Evolutionary conservation across 73 alveolate genomes (phyloP).

Genomic region (Paramecium octaurelia): DNA sequence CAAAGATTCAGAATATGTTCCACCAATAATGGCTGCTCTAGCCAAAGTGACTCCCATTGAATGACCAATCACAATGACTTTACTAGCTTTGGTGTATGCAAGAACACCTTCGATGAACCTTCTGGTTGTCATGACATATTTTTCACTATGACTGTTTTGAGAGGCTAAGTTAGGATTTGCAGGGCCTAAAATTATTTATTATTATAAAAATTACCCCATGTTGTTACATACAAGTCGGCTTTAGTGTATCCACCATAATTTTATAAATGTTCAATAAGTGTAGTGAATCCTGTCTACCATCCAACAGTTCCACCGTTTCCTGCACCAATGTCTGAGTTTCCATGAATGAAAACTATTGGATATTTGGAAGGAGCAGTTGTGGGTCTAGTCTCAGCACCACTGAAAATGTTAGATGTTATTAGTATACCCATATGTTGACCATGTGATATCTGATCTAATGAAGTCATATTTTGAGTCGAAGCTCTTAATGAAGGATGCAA

Average conservation of each 20-base stretch:
- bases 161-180: conserved; percentile 45
- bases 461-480: background rate
- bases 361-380: conserved; percentile 5
- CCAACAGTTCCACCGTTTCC: conserved; percentile 66
- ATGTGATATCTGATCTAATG: conserved; percentile 33
- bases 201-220: conserved; percentile 63
- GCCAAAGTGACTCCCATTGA: conserved; percentile 68
- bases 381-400: conserved; percentile 48
- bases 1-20: background rate
- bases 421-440: conserved; percentile 21
- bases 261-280: conserved; percentile 55
- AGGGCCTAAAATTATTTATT: conserved; percentile 8
- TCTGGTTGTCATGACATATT: conserved; percentile 39
- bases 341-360: conserved; percentile 66
- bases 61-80: conserved; percentile 61
- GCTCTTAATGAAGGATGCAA: background rate
- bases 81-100: conserved; percentile 51
- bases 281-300: conserved; percentile 64
- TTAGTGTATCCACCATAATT: conserved; percentile 59
- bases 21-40: conserved; percentile 52
- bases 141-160: conserved; percentile 16
- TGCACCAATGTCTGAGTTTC: conserved; percentile 58
- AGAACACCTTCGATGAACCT: conserved; percentile 64
- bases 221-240: conserved; percentile 66
- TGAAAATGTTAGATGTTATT: background rate